Evolutionary conservation across 768 basidiomycete genomes (phyloP), one percentile per base, ranked within the genome.

Genomic region (Leccinum disarticulatum): DNA sequence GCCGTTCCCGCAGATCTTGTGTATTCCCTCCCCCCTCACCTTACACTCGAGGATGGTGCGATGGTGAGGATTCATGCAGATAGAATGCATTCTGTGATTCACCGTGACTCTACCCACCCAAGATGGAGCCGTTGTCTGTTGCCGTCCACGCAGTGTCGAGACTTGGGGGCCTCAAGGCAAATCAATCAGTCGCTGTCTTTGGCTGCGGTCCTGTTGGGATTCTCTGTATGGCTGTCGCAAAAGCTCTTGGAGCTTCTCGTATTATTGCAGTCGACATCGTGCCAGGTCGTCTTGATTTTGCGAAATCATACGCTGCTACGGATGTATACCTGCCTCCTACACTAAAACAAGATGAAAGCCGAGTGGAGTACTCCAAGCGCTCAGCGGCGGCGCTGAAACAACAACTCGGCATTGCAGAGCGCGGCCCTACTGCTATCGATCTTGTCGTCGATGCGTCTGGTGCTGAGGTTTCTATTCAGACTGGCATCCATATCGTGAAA

Each of bases 91-190:
- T 49, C 33, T 15, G 19, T 54, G 48, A 52, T 51, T 64, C 17
- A 61, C 33, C 13, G 33, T 35, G 33, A 14, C n/a, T 33, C 46
- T 30, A 46, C 59, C 27, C 28, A 4, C 25, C 51, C 19, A 59
- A 93, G 92, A 94, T 97, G 79, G 96, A 98, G 73, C 96, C 96
- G 5, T 83, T 98, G 43, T 87, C 95, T 25, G 96, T 98, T 27
- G 96, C 86, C 4, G 83, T 97, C 13, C 95, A 98, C 73, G 88
- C 93, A 0, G 88, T 97, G 31, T 81, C 85, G 55, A 91, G 82
- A 64, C 79, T 95, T 31, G 95, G 88, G 19, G 77, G 79, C 28
- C 78, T 97, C 72, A 83, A 82, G 52, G 80, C 90, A 38, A 86
- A 85, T 66, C 86, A 94, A 70, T 86, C 85, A 38, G 86, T 96